Percentiles rank a stretch among this genome's conserved stretches.
phyloP scores from a whole-genome alignment of 495 filamentous ascomycete species.

The Neurospora sp. region DNA sequence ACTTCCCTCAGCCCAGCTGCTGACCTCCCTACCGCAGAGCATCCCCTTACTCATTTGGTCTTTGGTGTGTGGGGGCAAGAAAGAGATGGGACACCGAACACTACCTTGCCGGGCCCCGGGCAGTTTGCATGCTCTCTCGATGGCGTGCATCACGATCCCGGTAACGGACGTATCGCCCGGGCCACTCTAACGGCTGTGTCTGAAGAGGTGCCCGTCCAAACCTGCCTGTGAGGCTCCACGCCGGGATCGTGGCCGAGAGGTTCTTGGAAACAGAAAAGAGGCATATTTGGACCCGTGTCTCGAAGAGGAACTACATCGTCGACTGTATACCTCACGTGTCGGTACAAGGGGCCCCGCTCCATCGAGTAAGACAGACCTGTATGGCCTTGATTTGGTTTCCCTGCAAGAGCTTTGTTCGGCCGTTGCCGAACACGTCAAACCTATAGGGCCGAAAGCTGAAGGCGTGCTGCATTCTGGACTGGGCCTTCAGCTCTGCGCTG shows the following conservation, averaged over 20 bases:
- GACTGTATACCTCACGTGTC: constrained; percentile 17
- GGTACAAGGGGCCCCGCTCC: constrained; percentile 8
- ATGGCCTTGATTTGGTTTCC: constrained; percentile 18
- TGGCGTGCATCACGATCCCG: constrained; percentile 9
- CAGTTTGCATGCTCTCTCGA: constrained; percentile 1
- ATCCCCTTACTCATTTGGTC: neutral
- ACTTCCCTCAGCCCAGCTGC: neutral
- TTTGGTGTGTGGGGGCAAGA: neutral
- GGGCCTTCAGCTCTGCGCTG: constrained; percentile 8
- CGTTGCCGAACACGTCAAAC: constrained; percentile 22
- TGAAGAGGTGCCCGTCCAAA: constrained; percentile 1
- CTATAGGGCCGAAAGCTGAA: constrained; percentile 24
- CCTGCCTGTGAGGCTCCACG: constrained; percentile 1
- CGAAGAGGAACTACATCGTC: constrained; percentile 1
- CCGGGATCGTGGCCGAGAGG: constrained; percentile 5
- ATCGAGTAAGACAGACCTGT: constrained; percentile 16
- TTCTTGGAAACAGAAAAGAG: constrained; percentile 1
- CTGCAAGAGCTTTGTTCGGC: constrained; percentile 23
- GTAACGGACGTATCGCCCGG: constrained; percentile 10
- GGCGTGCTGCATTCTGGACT: constrained; percentile 8
- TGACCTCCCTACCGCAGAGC: neutral
- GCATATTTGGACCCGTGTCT: constrained; percentile 1
- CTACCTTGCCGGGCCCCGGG: constrained; percentile 1
- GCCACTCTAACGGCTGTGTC: constrained; percentile 5
- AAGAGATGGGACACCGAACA: neutral